Conservation (phyloP, 169 alveolate species). For the Theileria sp. region DNA sequence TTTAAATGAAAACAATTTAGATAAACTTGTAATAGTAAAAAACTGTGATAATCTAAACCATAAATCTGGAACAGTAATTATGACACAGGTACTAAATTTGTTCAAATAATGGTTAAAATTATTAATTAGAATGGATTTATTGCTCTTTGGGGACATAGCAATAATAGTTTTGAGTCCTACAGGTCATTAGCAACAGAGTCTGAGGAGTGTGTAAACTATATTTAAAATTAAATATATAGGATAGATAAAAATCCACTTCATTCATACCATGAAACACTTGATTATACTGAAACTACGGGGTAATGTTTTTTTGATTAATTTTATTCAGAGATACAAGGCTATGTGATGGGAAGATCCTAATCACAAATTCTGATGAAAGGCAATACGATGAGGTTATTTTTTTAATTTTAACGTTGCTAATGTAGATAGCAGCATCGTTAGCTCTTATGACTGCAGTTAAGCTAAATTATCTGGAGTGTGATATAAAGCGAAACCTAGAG, state of each 20-base stretch:
- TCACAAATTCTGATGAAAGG: not conserved
- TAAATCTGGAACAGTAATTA: not conserved
- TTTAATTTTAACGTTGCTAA: not conserved
- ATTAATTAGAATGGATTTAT: conserved; percentile 1
- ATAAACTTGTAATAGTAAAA: conserved; percentile 2
- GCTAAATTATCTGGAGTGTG: conserved; percentile 37
- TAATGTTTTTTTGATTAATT: not conserved
- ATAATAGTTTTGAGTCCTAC: not conserved
- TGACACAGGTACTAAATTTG: not conserved
- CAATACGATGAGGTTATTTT: not conserved
- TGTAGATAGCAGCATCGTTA: conserved; percentile 2
- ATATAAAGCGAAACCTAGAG: conserved; percentile 12
- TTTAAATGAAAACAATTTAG: not conserved
- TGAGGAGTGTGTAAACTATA: conserved; percentile 6
- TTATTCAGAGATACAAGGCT: not conserved
- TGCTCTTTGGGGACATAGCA: conserved; percentile 10
- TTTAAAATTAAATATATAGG: not conserved
- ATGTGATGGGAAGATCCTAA: not conserved
- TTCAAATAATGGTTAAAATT: not conserved
- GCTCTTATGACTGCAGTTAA: conserved; percentile 4
- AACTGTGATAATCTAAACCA: not conserved
- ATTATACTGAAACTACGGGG: conserved; percentile 8
- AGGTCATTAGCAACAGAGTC: conserved; percentile 9
- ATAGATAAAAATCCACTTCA: not conserved
- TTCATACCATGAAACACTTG: conserved; percentile 4